A percentile compares a stretch with the other conserved stretches of the same genome.
phyloP scores from a whole-genome alignment of 1,284 basidiomycete genomes.

The Microbotryum silenes-acaulis region DNA sequence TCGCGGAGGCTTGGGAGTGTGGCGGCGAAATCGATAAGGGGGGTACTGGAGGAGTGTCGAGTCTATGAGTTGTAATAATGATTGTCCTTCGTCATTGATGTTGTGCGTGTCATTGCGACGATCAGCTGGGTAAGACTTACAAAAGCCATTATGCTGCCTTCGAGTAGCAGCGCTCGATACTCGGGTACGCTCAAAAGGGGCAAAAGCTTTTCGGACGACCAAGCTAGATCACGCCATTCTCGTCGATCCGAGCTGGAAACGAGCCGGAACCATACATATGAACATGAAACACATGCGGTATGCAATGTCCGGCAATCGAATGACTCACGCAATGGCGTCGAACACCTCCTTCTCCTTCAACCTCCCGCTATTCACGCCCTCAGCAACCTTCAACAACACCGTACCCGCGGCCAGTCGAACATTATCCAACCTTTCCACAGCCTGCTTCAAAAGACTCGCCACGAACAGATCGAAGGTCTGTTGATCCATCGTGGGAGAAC shows the following conservation, averaged over 20 bases:
- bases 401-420: constrained; percentile 71
- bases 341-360: constrained; percentile 44
- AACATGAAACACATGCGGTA: not conserved
- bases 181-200: constrained; percentile 55
- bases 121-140: constrained; percentile 46
- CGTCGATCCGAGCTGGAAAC: not conserved
- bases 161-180: constrained; percentile 58
- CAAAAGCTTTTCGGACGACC: constrained; percentile 63
- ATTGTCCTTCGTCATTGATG: constrained; percentile 18
- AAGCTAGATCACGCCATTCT: constrained; percentile 31
- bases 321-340: constrained; percentile 36
- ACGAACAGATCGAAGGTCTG: constrained; percentile 21
- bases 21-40: constrained; percentile 54
- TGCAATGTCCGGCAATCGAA: constrained; percentile 7
- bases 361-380: constrained; percentile 38
- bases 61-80: constrained; percentile 17
- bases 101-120: not conserved
- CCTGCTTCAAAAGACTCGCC: constrained; percentile 72
- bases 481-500: constrained; percentile 6
- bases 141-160: constrained; percentile 66
- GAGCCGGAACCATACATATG: not conserved
- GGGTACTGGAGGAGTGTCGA: constrained; percentile 44
- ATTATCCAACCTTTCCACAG: constrained; percentile 82
- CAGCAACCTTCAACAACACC: constrained; percentile 50
- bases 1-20: constrained; percentile 47